These are phyloP conservation scores for Diaporthe destruens DNA, from an alignment of 2,329 filamentous ascomycete species.

Conservation along the genomic window DNA sequence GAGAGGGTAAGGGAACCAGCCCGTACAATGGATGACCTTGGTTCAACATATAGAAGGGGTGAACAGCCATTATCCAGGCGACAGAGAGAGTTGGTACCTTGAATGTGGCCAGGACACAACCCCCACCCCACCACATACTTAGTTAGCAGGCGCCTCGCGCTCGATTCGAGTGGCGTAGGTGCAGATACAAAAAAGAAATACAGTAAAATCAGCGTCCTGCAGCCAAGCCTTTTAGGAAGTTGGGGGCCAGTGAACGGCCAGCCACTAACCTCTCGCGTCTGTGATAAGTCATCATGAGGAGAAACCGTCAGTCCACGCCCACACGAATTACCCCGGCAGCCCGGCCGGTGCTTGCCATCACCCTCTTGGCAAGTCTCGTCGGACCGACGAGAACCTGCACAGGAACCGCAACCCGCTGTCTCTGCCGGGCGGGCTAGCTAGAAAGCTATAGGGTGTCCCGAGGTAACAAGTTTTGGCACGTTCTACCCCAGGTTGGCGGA, in stretches of 20 bases:
- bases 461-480: constrained; percentile 9
- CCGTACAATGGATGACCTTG: neutral
- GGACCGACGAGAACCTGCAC: constrained; percentile 19
- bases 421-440: constrained; percentile 20
- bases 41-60: neutral
- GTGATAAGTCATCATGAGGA: constrained; percentile 27
- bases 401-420: neutral
- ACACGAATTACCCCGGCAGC: constrained; percentile 11
- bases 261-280: neutral
- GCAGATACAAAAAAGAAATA: constrained; percentile 24
- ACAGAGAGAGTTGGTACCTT: neutral
- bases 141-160: neutral
- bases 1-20: neutral
- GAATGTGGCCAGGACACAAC: neutral
- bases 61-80: neutral
- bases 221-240: constrained; percentile 8
- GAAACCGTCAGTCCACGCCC: neutral
- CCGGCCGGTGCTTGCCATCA: constrained; percentile 15
- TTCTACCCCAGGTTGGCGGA: constrained; percentile 26
- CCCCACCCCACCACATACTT: neutral
- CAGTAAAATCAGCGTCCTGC: constrained; percentile 8
- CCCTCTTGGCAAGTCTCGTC: constrained; percentile 23
- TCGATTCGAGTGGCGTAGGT: neutral
- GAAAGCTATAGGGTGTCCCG: constrained; percentile 1
- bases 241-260: neutral